phyloP scores from a whole-genome alignment of 257 asterid species.

The Craterostigma plantagineum region DNA sequence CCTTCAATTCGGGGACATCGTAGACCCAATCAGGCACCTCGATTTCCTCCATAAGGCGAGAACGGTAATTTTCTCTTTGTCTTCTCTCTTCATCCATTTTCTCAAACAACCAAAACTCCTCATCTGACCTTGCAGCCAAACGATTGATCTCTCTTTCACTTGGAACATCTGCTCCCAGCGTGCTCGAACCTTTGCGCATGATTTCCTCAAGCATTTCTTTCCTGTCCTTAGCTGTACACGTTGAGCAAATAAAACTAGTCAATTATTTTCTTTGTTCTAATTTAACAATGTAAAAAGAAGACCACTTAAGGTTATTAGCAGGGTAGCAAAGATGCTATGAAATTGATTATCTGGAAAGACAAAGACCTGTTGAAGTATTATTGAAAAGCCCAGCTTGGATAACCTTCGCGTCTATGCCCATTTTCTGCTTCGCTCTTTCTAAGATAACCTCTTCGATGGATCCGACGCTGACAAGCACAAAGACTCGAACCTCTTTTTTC shows the following conservation, averaged over 20 bases:
- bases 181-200: slow-evolving; percentile 83
- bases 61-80: slow-evolving; percentile 58
- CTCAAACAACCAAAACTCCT: slow-evolving; percentile 89
- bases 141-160: slow-evolving; percentile 93
- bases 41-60: slow-evolving; percentile 89
- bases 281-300: background rate
- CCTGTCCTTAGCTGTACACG: slow-evolving; percentile 55
- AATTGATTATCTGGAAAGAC: too few relatives aligned
- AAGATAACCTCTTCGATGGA: slow-evolving; percentile 90
- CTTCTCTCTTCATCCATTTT: slow-evolving; percentile 96
- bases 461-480: slow-evolving; percentile 91
- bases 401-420: slow-evolving; percentile 98
- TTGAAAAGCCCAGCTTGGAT: slow-evolving; percentile 98
- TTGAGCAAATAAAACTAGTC: too few relatives aligned
- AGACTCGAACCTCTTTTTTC: slow-evolving; percentile 93
- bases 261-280: too few relatives aligned
- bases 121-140: slow-evolving; percentile 88
- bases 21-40: slow-evolving; percentile 98
- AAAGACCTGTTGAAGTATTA: slow-evolving; percentile 81
- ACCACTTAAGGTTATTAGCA: too few relatives aligned
- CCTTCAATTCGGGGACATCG: slow-evolving; percentile 29
- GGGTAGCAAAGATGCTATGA: too few relatives aligned
- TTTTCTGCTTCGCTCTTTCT: slow-evolving; percentile 97
- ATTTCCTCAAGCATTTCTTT: slow-evolving; percentile 84
- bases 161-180: slow-evolving; percentile 94